A percentile compares a stretch with the other conserved stretches of the same genome.
phyloP scores from a whole-genome alignment of 1,284 basidiomycete genomes.

The Naganishia cerealis region DNA sequence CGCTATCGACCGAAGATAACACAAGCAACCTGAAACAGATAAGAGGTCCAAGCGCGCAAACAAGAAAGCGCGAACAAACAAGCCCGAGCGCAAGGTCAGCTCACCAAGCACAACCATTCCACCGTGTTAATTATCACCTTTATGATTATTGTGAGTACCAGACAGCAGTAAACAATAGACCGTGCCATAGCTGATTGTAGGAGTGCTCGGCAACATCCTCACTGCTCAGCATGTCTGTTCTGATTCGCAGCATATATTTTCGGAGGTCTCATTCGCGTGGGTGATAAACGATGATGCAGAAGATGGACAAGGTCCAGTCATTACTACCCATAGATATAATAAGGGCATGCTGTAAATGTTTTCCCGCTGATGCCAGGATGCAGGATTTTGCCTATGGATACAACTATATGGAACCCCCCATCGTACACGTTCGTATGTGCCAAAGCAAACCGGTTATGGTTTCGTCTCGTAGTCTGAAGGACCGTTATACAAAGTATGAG shows the following conservation, averaged over 20 bases:
- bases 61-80: background rate
- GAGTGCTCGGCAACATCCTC: too few species aligned
- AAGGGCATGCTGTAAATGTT: background rate
- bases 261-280: too few species aligned
- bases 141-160: too few species aligned
- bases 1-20: background rate
- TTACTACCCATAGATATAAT: background rate
- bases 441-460: background rate
- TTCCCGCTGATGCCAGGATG: conserved; percentile 5
- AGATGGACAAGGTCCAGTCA: too few species aligned
- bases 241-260: too few species aligned
- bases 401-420: conserved; percentile 3
- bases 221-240: too few species aligned
- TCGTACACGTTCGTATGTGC: conserved; percentile 1
- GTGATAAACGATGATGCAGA: too few species aligned
- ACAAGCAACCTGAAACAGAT: conserved; percentile 7
- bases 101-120: too few species aligned
- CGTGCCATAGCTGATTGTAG: too few species aligned
- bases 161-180: too few species aligned
- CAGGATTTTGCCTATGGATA: conserved; percentile 15
- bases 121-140: too few species aligned
- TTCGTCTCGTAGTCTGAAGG: background rate
- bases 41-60: background rate
- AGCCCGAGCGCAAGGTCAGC: too few species aligned
- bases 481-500: conserved; percentile 46